Conservation (phyloP, 2,329 filamentous ascomycete genomes). For the Thielaviopsis populi region DNA sequence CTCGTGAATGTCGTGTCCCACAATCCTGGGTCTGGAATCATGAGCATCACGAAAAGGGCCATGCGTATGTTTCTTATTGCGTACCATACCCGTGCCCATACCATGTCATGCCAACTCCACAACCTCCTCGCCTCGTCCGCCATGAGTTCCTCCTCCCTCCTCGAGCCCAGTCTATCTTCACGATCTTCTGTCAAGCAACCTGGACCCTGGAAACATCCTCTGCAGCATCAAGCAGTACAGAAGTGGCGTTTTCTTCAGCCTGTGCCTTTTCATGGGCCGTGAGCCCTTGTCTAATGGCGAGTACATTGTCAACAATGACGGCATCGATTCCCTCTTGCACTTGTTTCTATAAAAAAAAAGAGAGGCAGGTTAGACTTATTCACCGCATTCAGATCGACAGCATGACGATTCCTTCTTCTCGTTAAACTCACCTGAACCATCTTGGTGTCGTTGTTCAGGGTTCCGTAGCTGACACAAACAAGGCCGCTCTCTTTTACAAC, state of each 20-base stretch:
- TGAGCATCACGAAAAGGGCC: not conserved
- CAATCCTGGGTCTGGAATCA: not conserved
- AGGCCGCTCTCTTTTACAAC: conserved; percentile 90
- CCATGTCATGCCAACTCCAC: not conserved
- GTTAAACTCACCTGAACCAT: conserved; percentile 64
- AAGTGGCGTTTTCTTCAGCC: conserved; percentile 4
- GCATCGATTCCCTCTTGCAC: conserved; percentile 92
- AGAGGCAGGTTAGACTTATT: not conserved
- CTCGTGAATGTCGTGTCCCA: not conserved
- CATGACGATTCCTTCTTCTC: conserved; percentile 9
- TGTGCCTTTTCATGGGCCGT: conserved; percentile 30
- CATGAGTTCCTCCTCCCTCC: not conserved
- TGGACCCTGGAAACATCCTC: not conserved
- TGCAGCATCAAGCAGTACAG: not conserved
- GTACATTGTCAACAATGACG: conserved; percentile 89
- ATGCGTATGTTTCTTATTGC: conserved; percentile 5
- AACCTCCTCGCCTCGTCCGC: not conserved
- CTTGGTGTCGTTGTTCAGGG: conserved; percentile 69
- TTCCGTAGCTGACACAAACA: conserved; percentile 91
- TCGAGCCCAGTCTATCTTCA: not conserved
- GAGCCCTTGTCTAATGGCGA: conserved; percentile 82
- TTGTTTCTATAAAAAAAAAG: conserved; percentile 47
- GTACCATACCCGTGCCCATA: no score
- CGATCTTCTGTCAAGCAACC: not conserved
- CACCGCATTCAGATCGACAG: not conserved